phyloP scores from a whole-genome alignment of 2,329 filamentous ascomycete species.

The Elsinoe batatas region DNA sequence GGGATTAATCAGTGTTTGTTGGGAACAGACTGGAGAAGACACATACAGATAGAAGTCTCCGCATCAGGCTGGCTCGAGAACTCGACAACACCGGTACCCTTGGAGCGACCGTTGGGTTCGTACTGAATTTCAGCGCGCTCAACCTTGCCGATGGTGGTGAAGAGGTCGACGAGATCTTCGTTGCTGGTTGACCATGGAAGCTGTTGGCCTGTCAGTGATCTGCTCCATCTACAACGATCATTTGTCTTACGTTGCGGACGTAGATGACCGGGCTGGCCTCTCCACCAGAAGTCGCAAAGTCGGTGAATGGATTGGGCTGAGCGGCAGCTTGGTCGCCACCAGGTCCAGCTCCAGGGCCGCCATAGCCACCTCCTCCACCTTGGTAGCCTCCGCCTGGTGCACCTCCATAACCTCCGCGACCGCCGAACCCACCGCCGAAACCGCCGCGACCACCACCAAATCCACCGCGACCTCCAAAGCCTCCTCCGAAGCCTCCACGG shows the following conservation, averaged over 20 bases:
- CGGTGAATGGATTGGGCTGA: slow-evolving; percentile 84
- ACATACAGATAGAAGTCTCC: slow-evolving; percentile 81
- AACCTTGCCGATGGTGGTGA: slow-evolving; percentile 95
- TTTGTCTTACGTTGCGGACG: slow-evolving; percentile 78
- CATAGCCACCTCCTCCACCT: slow-evolving; percentile 44
- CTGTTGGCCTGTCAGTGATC: slow-evolving; percentile 39
- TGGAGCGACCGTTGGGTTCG: slow-evolving; percentile 88
- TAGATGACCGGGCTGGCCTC: slow-evolving; percentile 81
- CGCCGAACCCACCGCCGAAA: slow-evolving; percentile 34
- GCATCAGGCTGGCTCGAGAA: slow-evolving; percentile 77
- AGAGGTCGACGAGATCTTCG: slow-evolving; percentile 90
- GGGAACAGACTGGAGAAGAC: no score
- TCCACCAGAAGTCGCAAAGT: slow-evolving; percentile 76
- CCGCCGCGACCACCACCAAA: slow-evolving; percentile 35
- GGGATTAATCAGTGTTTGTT: slow-evolving; percentile 12
- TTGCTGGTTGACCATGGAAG: slow-evolving; percentile 99
- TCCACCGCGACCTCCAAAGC: slow-evolving; percentile 35
- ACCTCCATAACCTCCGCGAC: slow-evolving; percentile 26
- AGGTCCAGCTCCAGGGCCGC: slow-evolving; percentile 23
- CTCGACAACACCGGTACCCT: slow-evolving; percentile 91
- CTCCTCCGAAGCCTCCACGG: slow-evolving; percentile 20
- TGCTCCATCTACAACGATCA: slow-evolving; percentile 3
- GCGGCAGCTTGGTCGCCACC: slow-evolving; percentile 36
- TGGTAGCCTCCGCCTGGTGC: slow-evolving; percentile 39
- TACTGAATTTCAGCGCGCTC: slow-evolving; percentile 99